A percentile compares a stretch with the other conserved stretches of the same genome.
These are phyloP conservation scores for Volvariella volvacea DNA, from an alignment of 1,284 basidiomycete species.

Conservation along the genomic window DNA sequence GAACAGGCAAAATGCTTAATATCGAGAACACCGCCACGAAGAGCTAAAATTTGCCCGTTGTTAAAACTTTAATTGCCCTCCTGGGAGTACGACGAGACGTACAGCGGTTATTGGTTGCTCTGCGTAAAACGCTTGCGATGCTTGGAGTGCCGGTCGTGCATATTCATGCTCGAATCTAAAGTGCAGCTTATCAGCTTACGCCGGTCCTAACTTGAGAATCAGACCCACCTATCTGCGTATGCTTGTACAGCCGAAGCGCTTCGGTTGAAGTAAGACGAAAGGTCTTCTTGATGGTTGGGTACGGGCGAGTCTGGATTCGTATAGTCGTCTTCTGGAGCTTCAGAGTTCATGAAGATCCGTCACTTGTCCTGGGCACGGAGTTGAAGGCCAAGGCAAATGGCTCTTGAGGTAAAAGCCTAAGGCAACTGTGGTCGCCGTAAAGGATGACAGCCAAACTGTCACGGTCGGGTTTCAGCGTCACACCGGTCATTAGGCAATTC, in stretches of 20 bases:
- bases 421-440: no score
- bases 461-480: no score
- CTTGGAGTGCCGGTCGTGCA: slow-evolving; percentile 21
- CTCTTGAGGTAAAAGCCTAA: no score
- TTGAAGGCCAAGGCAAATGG: no score
- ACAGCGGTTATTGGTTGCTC: slow-evolving; percentile 26
- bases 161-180: slow-evolving; percentile 25
- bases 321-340: no score
- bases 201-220: neutral
- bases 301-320: neutral
- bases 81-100: slow-evolving; percentile 5
- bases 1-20: slow-evolving; percentile 23
- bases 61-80: neutral
- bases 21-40: slow-evolving; percentile 23
- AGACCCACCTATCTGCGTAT: slow-evolving; percentile 22
- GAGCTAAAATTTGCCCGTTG: slow-evolving; percentile 14
- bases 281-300: slow-evolving; percentile 13
- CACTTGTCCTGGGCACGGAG: no score
- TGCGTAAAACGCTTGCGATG: slow-evolving; percentile 20
- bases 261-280: slow-evolving; percentile 24
- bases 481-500: no score
- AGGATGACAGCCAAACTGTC: no score
- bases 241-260: slow-evolving; percentile 23
- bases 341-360: no score
- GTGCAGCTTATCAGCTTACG: neutral